These are phyloP conservation scores for Dipodascus albidus DNA, from an alignment of 805 yeast species.

Conservation along the genomic window DNA sequence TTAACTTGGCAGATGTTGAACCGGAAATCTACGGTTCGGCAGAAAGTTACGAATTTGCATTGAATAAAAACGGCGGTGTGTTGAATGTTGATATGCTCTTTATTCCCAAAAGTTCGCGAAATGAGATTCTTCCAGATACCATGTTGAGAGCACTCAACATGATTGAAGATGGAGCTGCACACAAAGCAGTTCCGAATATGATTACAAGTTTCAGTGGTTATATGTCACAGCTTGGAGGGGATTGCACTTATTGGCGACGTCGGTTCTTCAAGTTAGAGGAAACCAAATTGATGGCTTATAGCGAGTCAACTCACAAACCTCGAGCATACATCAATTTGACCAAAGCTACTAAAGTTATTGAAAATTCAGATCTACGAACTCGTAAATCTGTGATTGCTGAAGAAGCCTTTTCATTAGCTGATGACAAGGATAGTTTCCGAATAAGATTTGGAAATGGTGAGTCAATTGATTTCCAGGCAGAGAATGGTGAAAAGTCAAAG, in stretches of 20 bases:
- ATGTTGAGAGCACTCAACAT: not conserved
- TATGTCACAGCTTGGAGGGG: constrained; percentile 88
- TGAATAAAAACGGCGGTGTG: constrained; percentile 30
- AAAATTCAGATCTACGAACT: not conserved
- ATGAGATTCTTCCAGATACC: constrained; percentile 28
- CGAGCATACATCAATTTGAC: constrained; percentile 46
- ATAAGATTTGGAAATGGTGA: constrained; percentile 71
- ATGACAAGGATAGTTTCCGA: constrained; percentile 42
- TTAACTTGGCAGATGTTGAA: not conserved
- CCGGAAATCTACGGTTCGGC: not conserved
- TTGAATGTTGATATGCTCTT: constrained; percentile 47
- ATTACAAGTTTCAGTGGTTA: constrained; percentile 34
- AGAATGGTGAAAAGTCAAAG: constrained; percentile 41
- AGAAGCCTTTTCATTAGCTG: not conserved
- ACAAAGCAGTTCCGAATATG: not conserved
- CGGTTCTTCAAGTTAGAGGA: constrained; percentile 69
- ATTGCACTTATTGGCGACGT: constrained; percentile 60
- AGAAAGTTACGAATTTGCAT: not conserved
- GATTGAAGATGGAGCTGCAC: not conserved
- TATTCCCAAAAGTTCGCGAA: constrained; percentile 59
- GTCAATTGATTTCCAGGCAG: constrained; percentile 76
- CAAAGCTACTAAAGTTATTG: not conserved
- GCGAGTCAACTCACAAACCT: constrained; percentile 57
- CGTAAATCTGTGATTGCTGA: not conserved
- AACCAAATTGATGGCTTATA: constrained; percentile 61